Conservation (phyloP, 805 yeast species). For the Suhomyces tanzawaensis region DNA sequence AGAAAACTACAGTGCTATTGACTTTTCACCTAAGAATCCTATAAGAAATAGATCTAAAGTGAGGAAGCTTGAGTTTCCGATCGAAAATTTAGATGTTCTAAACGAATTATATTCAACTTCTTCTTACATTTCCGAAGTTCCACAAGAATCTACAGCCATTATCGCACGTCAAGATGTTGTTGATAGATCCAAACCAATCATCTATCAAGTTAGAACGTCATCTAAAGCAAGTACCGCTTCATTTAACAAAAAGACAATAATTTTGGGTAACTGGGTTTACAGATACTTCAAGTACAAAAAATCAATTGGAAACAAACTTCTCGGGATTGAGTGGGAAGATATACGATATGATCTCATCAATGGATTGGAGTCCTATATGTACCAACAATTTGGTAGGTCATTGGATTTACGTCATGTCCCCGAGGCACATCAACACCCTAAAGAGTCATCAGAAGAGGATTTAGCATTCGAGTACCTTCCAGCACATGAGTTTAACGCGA, state of each 20-base stretch:
- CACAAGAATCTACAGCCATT: constrained; percentile 19
- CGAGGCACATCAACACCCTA: background rate
- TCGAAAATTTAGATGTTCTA: constrained; percentile 17
- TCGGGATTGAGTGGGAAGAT: constrained; percentile 45
- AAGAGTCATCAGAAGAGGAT: constrained; percentile 1
- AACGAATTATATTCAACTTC: constrained; percentile 9
- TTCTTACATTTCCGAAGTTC: constrained; percentile 10
- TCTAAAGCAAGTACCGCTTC: constrained; percentile 26
- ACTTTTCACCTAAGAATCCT: constrained; percentile 3
- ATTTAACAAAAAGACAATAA: constrained; percentile 24
- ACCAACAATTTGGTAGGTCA: constrained; percentile 32
- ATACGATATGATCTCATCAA: constrained; percentile 35
- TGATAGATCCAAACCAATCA: constrained; percentile 23
- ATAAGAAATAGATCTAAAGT: constrained; percentile 2
- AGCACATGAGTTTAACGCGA: constrained; percentile 31
- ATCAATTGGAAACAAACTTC: constrained; percentile 31
- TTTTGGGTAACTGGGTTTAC: constrained; percentile 29
- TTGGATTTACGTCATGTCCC: constrained; percentile 3
- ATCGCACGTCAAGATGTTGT: constrained; percentile 18
- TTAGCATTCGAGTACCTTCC: constrained; percentile 29
- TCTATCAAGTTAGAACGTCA: constrained; percentile 26
- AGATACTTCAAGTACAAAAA: constrained; percentile 38
- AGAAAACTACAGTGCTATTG: constrained; percentile 4
- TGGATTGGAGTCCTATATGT: constrained; percentile 37
- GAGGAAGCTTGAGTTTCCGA: constrained; percentile 19